phyloP scores from a whole-genome alignment of 164 flowering plant species.

The Tetrastigma voinierianum region DNA sequence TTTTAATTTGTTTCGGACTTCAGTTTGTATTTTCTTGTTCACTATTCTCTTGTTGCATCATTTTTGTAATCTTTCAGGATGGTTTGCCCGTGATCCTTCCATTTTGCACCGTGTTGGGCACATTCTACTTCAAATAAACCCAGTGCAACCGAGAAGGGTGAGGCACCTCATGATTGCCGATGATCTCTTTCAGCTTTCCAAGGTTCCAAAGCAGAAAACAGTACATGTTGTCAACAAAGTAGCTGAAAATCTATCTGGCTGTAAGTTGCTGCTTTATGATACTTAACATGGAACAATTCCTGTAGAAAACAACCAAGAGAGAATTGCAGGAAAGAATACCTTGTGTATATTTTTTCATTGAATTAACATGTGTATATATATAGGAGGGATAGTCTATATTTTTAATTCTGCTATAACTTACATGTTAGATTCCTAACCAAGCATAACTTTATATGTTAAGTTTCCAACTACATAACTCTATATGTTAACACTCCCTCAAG shows the following conservation, averaged over 20 bases:
- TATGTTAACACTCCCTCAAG: too few species aligned
- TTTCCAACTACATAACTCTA: too few species aligned
- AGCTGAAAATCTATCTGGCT: slow-evolving; percentile 71
- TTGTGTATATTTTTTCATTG: too few species aligned
- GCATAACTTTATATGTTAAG: too few species aligned
- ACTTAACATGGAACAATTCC: background rate
- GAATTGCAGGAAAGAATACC: too few species aligned
- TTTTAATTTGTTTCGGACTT: background rate
- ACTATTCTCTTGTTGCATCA: background rate
- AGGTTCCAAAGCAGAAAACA: slow-evolving; percentile 65
- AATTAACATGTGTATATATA: too few species aligned
- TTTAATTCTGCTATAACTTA: too few species aligned
- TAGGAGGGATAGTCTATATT: too few species aligned
- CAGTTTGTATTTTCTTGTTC: background rate
- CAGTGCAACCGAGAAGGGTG: slow-evolving; percentile 51
- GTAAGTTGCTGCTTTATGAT: slow-evolving; percentile 48
- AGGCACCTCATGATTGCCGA: slow-evolving; percentile 78
- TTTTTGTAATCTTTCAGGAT: slow-evolving; percentile 45
- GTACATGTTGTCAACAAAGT: slow-evolving; percentile 56
- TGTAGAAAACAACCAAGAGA: too few species aligned
- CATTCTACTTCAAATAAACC: slow-evolving; percentile 53
- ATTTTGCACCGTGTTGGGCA: slow-evolving; percentile 76
- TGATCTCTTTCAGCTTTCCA: slow-evolving; percentile 85
- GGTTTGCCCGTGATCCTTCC: slow-evolving; percentile 88
- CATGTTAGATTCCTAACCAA: too few species aligned